Evolutionary conservation across 257 asterid genomes (phyloP), one percentile per base, ranked within the genome.

Genomic region (Penstemon barbatus): DNA sequence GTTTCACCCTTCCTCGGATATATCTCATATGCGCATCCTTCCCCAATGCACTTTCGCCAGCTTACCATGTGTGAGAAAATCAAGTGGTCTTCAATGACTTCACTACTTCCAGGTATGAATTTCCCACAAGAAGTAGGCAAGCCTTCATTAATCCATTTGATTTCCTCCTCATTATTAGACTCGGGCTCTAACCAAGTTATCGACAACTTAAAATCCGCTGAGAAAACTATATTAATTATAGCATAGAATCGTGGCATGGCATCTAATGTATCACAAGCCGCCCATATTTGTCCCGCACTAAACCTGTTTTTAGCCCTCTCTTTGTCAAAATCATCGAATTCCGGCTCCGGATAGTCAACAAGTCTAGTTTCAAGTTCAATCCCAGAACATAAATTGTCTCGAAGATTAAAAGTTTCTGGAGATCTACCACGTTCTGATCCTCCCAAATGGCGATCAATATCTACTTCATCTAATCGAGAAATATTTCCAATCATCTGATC

Each of bases 201-300:
- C 39, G 49, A 49, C 71, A 84, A 33, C 77, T 67, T 77, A 73
- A 84, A 75, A 37, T 69, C 76, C 5, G 74, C 72, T 7, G 71
- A 55, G 19, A 73, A 6, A 18, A 80, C 76, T 39, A 71, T 51
- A 9, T 52, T 75, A 45, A 88, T 75, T 53, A 74, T 42, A 54
- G 89, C 91, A 70, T 88, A 86, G 76, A 81, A 86, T 62, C 96
- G 79, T 33, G 93, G 96, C 96, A 88, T 82, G 65, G 84, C 89
- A 69, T 82, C 88, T 43, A 83, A 57, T 42, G 73, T 70, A 70
- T 88, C 91, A 66, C 84, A 86, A n/a, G 74, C 65, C 48, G 96
- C 89, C 93, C 96, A 88, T 44, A 88, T 51, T 69, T 88, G 93
- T 40, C 91, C 93, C 8, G 37, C 65, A 8, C 39, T 51, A 68